Base-by-base conservation (phyloP, 2,329 filamentous ascomycete species). In the Talaromyces islandicus region DNA sequence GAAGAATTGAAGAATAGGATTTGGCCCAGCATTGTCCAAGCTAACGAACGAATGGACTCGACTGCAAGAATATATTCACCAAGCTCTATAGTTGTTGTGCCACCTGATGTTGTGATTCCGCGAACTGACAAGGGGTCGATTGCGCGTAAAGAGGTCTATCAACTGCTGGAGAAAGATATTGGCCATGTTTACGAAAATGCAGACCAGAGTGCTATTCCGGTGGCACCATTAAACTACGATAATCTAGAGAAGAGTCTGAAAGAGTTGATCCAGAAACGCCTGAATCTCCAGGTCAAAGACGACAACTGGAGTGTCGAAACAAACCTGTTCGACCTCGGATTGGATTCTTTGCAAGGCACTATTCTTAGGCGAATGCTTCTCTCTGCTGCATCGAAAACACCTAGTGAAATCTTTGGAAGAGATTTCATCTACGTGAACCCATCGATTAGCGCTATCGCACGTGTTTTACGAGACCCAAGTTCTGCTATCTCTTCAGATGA, bases 381-480 rank as follows among this genome's bases (percentile, higher is more conserved):
- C 38, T 58, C 56, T 14, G 21, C 56, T 29, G 19, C 27, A n/a
- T 17, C 50, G 2, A 38, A 29, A 38, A 21, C 32, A 25, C 21
- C 24, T 12, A 12, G 32, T 25, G 46, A 53, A 35, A 21, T 38
- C 12, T 21, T 53, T 19, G 56, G 30, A n/a, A 25, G 56, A 11
- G 56, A 58, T 25, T 58, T 58, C 38, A 17, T 58, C 24, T 58
- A 54, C 32, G 21, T 30, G n/a, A 51, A 58, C 41, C 50, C 56
- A 17, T 52, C 48, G 9, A 38, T 58, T 53, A 25, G 32, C 12
- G 30, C 21, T 24, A 38, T 55, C 7, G 53, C 53, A 9, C 2
- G 21, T 17, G 53, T 41, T 6, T 32, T 55, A 17, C 32, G 53
- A 38, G 30, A 27, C 19, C 35, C 17, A 38, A 38, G 19, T 38